phyloP scores from a whole-genome alignment of 345 rosid genomes.

The Gossypium turneri region DNA sequence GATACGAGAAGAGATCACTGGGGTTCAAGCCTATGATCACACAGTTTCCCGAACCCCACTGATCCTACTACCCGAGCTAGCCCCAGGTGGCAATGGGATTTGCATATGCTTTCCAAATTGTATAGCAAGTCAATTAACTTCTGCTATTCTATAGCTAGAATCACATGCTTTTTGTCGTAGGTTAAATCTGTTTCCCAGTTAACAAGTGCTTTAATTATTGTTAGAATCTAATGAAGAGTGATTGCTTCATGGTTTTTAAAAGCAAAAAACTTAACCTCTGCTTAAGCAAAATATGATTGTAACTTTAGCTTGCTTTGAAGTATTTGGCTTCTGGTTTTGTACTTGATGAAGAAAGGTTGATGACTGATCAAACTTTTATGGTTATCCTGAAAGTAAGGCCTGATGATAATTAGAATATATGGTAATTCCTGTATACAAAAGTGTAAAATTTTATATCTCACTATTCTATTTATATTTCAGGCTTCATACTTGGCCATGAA shows the following conservation, averaged over 20 bases:
- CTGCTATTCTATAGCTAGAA: neutral
- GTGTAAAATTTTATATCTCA: neutral
- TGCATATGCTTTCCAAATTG: neutral
- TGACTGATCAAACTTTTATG: neutral
- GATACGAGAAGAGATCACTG: neutral
- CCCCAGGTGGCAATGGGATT: neutral
- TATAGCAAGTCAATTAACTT: neutral
- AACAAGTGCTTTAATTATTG: neutral
- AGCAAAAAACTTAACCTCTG: neutral
- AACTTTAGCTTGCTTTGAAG: neutral
- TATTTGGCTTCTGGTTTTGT: neutral
- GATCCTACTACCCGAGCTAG: neutral
- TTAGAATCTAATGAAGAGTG: neutral
- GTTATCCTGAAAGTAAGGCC: neutral
- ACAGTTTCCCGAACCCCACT: neutral
- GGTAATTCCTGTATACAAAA: neutral
- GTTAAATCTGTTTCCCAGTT: neutral
- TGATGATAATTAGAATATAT: neutral
- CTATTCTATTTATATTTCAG: constrained; percentile 34
- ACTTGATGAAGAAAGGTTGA: neutral
- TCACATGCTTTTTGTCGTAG: neutral
- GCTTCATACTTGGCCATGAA: constrained; percentile 94
- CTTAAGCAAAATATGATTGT: neutral
- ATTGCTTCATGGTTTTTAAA: neutral
- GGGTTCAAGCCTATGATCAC: neutral